Base-by-base conservation (phyloP, 129 eudicot genomes). In the Erigeron canadensis region DNA sequence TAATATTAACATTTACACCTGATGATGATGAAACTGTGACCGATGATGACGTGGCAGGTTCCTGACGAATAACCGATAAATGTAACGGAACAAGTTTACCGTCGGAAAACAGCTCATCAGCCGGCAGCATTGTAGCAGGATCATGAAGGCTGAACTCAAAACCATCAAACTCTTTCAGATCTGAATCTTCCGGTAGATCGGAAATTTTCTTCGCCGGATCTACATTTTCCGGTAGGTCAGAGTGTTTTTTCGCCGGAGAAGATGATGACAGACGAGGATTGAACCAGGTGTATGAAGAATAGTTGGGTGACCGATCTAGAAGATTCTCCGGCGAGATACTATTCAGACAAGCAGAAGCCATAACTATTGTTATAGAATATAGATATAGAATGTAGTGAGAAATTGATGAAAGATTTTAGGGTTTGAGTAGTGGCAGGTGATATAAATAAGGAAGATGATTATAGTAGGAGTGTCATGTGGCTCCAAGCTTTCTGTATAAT, bases 341-440 rank as follows among this genome's bases (percentile, higher is more conserved):
- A 77, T 91, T 86, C 0, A 88, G 65, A 81, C 96, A 91, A 67
- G 92, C 97, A 34, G 97, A 91, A 41, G 97, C 89, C 97, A 88
- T 45, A 5, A 12, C 34, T 28, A 28, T 2, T 1, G 1, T 28
- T 1, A 3, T 28, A 28, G 34, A 0, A 28, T 28, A 28, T 28
- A 28, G 1, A 28, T 28, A 28, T 28, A 28, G 1, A 7, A 5
- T 6, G 22, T 4, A 38, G 17, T 34, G 34, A 28, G 69, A 48
- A 47, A 22, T 76, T 56, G 67, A 47, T 63, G 74, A 50, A 23
- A 58, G 41, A 40, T 47, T 18, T 23, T 70, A 64, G 46, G 82
- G 77, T 77, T 71, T 71, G 64, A 71, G 50, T 19, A 72, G 67
- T 71, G 67, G 67, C 51, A 64, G 54, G 39, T 63, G 72, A 64